Percentiles rank a stretch among this genome's conserved stretches.
Conservation (phyloP, 192 early-diverging fungal species). For the Backusella liffmaniae region DNA sequence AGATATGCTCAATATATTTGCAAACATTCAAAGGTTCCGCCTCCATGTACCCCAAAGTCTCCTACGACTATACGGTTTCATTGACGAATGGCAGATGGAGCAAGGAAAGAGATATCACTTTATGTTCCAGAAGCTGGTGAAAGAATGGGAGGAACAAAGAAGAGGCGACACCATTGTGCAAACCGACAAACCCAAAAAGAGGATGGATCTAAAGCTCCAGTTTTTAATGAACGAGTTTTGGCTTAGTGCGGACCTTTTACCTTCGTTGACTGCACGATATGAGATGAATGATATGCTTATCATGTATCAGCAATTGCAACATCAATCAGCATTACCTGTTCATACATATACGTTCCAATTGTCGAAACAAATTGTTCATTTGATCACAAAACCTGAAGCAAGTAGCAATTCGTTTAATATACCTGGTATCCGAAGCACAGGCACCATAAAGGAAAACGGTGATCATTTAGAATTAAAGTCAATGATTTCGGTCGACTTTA, state of each 20-base stretch:
- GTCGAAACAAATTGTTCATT: conserved; percentile 51
- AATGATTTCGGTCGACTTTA: conserved; percentile 51
- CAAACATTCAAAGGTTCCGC: conserved; percentile 42
- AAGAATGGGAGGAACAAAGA: conserved; percentile 64
- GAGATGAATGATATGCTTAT: conserved; percentile 53
- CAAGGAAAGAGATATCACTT: conserved; percentile 63
- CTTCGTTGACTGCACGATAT: conserved; percentile 60
- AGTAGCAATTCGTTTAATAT: conserved; percentile 51
- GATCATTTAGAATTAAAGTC: conserved; percentile 45
- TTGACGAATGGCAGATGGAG: conserved; percentile 75
- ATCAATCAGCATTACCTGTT: conserved; percentile 27
- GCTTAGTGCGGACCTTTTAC: conserved; percentile 62
- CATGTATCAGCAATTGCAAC: conserved; percentile 44
- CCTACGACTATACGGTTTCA: conserved; percentile 68
- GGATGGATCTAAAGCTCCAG: conserved; percentile 60
- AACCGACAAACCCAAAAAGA: conserved; percentile 17
- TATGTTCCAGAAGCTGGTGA: conserved; percentile 65
- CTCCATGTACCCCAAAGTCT: conserved; percentile 60
- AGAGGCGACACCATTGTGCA: not conserved
- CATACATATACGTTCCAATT: conserved; percentile 50
- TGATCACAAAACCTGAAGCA: conserved; percentile 34
- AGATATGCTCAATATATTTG: conserved; percentile 48
- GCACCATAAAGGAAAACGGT: conserved; percentile 39
- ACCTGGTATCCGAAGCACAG: conserved; percentile 53
- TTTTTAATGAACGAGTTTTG: conserved; percentile 57